phyloP scores from a whole-genome alignment of 208 protist genomes.

The Balamuthia mandrillaris region DNA sequence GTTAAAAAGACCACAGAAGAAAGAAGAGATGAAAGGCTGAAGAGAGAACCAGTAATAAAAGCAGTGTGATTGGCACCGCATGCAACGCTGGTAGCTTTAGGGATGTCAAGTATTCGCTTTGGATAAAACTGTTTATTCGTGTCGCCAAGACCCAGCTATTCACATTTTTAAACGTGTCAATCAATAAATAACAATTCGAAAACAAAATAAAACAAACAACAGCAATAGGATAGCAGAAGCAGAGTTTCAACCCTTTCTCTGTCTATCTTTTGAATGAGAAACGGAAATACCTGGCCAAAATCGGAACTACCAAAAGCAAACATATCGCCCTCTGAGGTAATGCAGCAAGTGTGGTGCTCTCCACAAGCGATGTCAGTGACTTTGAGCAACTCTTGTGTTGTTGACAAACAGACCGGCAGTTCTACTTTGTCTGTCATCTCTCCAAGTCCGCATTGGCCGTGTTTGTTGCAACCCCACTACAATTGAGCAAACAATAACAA shows the following conservation, averaged over 20 bases:
- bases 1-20: background rate
- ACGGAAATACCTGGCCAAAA: background rate
- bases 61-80: background rate
- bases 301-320: background rate
- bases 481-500: no score
- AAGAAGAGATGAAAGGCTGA: background rate
- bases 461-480: conserved; percentile 4
- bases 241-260: no score
- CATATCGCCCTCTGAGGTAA: background rate
- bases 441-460: background rate
- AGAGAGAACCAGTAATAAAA: background rate
- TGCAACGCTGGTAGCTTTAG: background rate
- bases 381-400: background rate
- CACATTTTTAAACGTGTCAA: background rate
- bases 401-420: background rate
- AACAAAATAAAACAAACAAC: background rate
- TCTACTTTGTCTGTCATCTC: background rate
- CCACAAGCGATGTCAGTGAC: background rate
- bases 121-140: background rate
- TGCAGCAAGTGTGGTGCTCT: background rate
- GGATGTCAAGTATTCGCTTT: background rate
- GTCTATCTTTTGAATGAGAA: background rate
- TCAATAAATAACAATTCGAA: background rate
- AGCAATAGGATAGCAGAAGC: background rate
- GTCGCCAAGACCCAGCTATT: background rate